These are phyloP conservation scores for Lasiosphaeris hirsuta DNA, from an alignment of 495 filamentous ascomycete species.

Conservation along the genomic window DNA sequence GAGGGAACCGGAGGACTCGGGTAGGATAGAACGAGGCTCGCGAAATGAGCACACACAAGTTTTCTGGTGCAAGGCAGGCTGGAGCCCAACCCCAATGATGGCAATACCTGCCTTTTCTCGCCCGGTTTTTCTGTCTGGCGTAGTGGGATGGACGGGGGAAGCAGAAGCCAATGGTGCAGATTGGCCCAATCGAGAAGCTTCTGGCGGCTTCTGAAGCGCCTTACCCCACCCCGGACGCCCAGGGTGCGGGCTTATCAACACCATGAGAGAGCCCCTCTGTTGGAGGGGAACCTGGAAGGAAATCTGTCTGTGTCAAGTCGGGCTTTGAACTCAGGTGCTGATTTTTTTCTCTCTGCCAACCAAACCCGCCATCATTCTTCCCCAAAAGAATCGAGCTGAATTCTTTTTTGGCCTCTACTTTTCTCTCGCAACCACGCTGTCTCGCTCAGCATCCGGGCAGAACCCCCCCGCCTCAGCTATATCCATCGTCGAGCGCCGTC, in stretches of 20 bases:
- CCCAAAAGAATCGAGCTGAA: not conserved
- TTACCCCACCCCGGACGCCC: slow-evolving; percentile 20
- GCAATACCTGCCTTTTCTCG: not conserved
- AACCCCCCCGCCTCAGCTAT: not conserved
- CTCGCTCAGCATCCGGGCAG: slow-evolving; percentile 7
- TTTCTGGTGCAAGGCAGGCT: not conserved
- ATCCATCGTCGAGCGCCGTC: not conserved
- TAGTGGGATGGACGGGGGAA: not conserved
- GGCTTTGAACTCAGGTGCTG: slow-evolving; percentile 16
- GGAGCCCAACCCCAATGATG: not conserved
- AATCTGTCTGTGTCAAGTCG: slow-evolving; percentile 15
- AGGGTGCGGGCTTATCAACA: slow-evolving; percentile 26
- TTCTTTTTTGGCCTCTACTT: not conserved
- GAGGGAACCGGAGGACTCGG: no score
- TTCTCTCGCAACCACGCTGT: not conserved
- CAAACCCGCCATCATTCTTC: not conserved
- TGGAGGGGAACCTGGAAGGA: slow-evolving; percentile 6
- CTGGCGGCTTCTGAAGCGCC: slow-evolving; percentile 26
- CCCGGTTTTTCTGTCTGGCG: not conserved
- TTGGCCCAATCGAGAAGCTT: slow-evolving; percentile 30
- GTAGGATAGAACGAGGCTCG: not conserved
- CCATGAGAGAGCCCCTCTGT: slow-evolving; percentile 10
- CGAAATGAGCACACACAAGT: not conserved
- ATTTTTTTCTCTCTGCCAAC: slow-evolving; percentile 21
- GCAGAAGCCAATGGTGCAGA: no score